Percentiles rank a stretch among this genome's conserved stretches.
Conservation (phyloP, 768 basidiomycete species). For the Hygrophoropsis aurantiaca region DNA sequence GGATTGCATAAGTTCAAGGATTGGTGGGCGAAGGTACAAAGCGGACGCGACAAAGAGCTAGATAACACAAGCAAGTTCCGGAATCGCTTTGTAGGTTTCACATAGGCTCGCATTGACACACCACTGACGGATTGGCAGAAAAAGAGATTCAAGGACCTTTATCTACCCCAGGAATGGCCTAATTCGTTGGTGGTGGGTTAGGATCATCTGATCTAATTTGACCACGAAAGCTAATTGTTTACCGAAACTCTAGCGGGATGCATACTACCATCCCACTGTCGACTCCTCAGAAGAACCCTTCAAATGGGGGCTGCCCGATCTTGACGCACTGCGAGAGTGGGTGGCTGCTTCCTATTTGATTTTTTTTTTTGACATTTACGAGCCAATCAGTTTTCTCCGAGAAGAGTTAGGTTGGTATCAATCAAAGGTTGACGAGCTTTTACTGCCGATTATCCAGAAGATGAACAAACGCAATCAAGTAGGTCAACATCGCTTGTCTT, state of each 20-base stretch:
- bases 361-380: too few species aligned
- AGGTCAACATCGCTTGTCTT: constrained; percentile 10
- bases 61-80: constrained; percentile 79
- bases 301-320: constrained; percentile 96
- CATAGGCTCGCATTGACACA: constrained; percentile 1
- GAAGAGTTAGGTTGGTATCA: constrained; percentile 83
- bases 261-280: constrained; percentile 89
- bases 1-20: constrained; percentile 84
- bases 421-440: constrained; percentile 82
- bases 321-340: constrained; percentile 85
- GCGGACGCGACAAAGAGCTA: constrained; percentile 75
- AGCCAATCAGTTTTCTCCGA: constrained; percentile 62
- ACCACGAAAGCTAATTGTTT: constrained; percentile 2
- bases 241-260: constrained; percentile 62
- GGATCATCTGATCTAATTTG: constrained; percentile 1
- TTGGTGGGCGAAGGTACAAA: constrained; percentile 95
- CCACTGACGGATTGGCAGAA: constrained; percentile 54
- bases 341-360: constrained; percentile 27
- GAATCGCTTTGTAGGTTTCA: constrained; percentile 73
- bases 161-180: constrained; percentile 84
- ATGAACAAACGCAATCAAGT: constrained; percentile 83
- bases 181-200: constrained; percentile 80
- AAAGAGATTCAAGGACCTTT: constrained; percentile 84
- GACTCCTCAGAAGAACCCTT: constrained; percentile 93
- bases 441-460: constrained; percentile 90